Percentiles rank a stretch among this genome's conserved stretches.
These are phyloP conservation scores for Davidsoniella australis DNA, from an alignment of 2,329 filamentous ascomycete genomes.

Conservation along the genomic window DNA sequence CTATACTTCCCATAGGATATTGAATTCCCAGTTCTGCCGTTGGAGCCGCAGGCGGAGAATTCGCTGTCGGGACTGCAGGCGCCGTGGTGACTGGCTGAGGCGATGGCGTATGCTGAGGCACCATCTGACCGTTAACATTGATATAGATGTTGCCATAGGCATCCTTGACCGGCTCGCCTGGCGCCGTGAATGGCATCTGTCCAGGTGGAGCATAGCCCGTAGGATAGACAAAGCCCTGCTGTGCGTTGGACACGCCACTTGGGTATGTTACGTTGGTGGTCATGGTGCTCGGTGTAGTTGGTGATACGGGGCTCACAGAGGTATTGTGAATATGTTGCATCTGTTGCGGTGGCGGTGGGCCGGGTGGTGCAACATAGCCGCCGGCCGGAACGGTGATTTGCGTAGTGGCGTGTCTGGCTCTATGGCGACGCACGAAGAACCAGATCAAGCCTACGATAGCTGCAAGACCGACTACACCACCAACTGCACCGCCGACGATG, in stretches of 20 bases:
- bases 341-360: not conserved
- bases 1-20: not conserved
- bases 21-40: not conserved
- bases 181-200: conserved; percentile 16
- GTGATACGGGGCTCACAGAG: not conserved
- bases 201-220: conserved; percentile 18
- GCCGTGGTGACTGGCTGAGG: not conserved
- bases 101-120: conserved; percentile 6
- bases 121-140: not conserved
- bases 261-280: conserved; percentile 1
- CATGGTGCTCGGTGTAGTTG: not conserved
- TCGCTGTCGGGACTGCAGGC: conserved; percentile 7
- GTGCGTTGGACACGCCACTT: conserved; percentile 13
- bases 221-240: conserved; percentile 13
- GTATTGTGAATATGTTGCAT: not conserved
- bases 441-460: conserved; percentile 25
- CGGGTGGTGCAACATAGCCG: not conserved
- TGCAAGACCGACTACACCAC: conserved; percentile 20
- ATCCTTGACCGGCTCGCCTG: conserved; percentile 5
- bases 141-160: conserved; percentile 1
- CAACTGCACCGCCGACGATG: conserved; percentile 21
- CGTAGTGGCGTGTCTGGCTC: conserved; percentile 12
- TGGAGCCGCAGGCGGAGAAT: not conserved
- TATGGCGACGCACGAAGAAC: conserved; percentile 25
- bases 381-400: conserved; percentile 9